Evolutionary conservation across 805 yeast genomes (phyloP).

Genomic region (Schwanniomyces sp.): DNA sequence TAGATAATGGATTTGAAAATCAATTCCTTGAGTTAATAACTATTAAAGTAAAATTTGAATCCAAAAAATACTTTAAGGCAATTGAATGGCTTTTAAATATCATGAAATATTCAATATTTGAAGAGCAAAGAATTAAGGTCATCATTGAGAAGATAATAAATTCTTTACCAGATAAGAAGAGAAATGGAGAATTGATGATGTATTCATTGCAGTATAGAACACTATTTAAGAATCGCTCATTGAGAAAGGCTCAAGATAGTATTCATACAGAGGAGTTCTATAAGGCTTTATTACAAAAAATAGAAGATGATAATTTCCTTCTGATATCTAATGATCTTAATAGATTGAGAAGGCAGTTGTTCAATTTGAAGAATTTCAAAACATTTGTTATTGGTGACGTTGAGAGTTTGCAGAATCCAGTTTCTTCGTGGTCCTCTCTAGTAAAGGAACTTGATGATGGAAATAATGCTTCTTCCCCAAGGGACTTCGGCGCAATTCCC

Average conservation of each 20-base stretch:
- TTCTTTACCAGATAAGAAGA: slow-evolving; percentile 59
- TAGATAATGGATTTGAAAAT: slow-evolving; percentile 58
- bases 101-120: slow-evolving; percentile 67
- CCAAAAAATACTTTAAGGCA: slow-evolving; percentile 61
- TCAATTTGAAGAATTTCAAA: slow-evolving; percentile 60
- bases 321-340: slow-evolving; percentile 52
- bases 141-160: slow-evolving; percentile 62
- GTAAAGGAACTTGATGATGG: slow-evolving; percentile 17
- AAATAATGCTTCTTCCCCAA: slow-evolving; percentile 7
- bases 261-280: slow-evolving; percentile 62
- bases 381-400: slow-evolving; percentile 73
- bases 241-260: slow-evolving; percentile 64
- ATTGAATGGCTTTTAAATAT: slow-evolving; percentile 75
- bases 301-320: slow-evolving; percentile 55
- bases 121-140: slow-evolving; percentile 66
- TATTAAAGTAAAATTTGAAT: slow-evolving; percentile 60
- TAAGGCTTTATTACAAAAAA: slow-evolving; percentile 40
- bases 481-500: slow-evolving; percentile 37
- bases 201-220: slow-evolving; percentile 57
- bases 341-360: slow-evolving; percentile 48
- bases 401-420: slow-evolving; percentile 50
- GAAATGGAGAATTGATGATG: slow-evolving; percentile 66
- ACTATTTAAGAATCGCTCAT: slow-evolving; percentile 57
- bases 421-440: slow-evolving; percentile 56
- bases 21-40: slow-evolving; percentile 66